Evolutionary conservation across 371 early-diverging fungal species (phyloP), one percentile per base, ranked within the genome.

Genomic region (Enterocytospora artemiae): DNA sequence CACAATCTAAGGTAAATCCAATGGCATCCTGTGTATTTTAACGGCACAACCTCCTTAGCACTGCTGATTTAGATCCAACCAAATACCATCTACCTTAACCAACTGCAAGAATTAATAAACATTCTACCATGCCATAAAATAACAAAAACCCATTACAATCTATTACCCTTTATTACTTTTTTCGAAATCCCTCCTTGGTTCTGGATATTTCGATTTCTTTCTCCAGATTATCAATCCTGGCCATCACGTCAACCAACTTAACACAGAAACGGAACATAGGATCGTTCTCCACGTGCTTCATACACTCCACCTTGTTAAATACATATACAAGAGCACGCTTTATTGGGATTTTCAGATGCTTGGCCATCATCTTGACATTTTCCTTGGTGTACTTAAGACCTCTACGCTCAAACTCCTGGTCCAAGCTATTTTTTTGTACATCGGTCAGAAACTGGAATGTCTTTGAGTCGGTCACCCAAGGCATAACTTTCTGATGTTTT

Each of bases 311-410:
- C n/a, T n/a, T n/a, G n/a, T n/a, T n/a, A n/a, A n/a, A n/a, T n/a
- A n/a, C n/a, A 66, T 73, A 73, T 27, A 67, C 63, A 27, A 73
- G 55, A 53, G 66, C 56, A 31, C 61, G 24, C 59, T 67, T 65
- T 36, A 64, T 59, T 12, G 74, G 70, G n/a, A 73, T 65, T 31
- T 59, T 63, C 2, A 73, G 44, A 18, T 43, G 43, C 48, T 70
- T 66, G 3, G 74, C 61, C 27, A 67, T 62, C 34, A 53, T 63
- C 46, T 62, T 66, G 9, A 73, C 54, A 34, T 73, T 70, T 30
- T 64, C 66, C 50, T 70, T 69, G 9, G 66, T 73, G 14, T 67
- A 39, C 46, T 69, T 69, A 14, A 69, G 52, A 45, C 65, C 53
- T 30, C 59, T 54, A 20, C 36, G 36, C 39, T 66, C 67, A 41